phyloP scores from a whole-genome alignment of 495 filamentous ascomycete genomes.

The Neurospora tetraspora region DNA sequence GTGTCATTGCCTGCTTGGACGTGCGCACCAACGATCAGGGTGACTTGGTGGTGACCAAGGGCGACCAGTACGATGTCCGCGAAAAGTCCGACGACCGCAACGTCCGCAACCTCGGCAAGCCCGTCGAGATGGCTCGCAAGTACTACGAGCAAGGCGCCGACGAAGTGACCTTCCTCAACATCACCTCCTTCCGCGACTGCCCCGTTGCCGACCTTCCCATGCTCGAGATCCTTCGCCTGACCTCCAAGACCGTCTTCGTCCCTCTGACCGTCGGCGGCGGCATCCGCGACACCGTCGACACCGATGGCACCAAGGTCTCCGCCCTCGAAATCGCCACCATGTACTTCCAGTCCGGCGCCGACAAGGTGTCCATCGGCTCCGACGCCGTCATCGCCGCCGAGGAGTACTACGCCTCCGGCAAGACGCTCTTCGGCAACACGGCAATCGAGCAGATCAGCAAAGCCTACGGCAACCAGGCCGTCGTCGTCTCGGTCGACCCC shows the following conservation, averaged over 20 bases:
- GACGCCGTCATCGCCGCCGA: slow-evolving; percentile 90
- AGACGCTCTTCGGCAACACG: slow-evolving; percentile 63
- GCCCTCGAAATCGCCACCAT: slow-evolving; percentile 89
- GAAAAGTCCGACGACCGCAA: slow-evolving; percentile 68
- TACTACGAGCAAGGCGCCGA: slow-evolving; percentile 97
- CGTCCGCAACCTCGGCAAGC: slow-evolving; percentile 91
- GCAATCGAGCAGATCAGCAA: slow-evolving; percentile 90
- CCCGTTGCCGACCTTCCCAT: slow-evolving; percentile 86
- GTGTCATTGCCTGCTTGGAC: slow-evolving; percentile 92
- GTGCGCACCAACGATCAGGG: slow-evolving; percentile 94
- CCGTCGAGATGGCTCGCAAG: slow-evolving; percentile 82
- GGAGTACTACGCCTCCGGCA: slow-evolving; percentile 63
- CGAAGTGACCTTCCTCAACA: slow-evolving; percentile 95
- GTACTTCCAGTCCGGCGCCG: slow-evolving; percentile 97
- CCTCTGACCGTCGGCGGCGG: slow-evolving; percentile 92
- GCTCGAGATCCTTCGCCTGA: slow-evolving; percentile 81
- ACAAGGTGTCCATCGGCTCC: slow-evolving; percentile 95
- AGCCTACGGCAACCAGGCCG: slow-evolving; percentile 93
- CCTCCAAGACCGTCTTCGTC: slow-evolving; percentile 92
- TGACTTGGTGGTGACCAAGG: slow-evolving; percentile 94
- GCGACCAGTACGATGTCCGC: slow-evolving; percentile 99
- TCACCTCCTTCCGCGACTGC: slow-evolving; percentile 93
- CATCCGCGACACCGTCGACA: slow-evolving; percentile 82
- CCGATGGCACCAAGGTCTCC: slow-evolving; percentile 74
- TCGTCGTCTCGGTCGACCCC: slow-evolving; percentile 92